Base-by-base conservation (phyloP, 1,284 basidiomycete genomes). In the Baeospora myosura region DNA sequence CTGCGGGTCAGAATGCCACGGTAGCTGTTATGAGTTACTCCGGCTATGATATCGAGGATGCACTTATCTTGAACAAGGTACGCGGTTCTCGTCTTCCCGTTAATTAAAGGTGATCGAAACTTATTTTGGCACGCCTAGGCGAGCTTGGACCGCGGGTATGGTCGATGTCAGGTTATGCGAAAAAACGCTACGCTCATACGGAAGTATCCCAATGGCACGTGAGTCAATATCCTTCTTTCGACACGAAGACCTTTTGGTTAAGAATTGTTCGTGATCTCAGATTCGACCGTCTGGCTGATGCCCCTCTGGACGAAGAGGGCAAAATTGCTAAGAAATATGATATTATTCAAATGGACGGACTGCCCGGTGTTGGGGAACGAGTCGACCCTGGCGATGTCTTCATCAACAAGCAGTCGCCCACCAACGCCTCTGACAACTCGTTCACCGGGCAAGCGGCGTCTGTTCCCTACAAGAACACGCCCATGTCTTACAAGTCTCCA, bases 1-100 rank as follows among this genome's bases (percentile, higher is more conserved):
- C 96, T 0, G 96, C 96, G 3, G 96, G 96, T 4, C 94, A 98
- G 64, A 99, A 99, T 59, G 96, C 95, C 3, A 98, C 88, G 0
- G 90, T 99, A 30, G 97, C 95, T 2, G 93, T 99, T 50, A 98
- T 98, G 96, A 93, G 89, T 58, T 99, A 88, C 66, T 97, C 93
- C 2, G 96, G 96, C 21, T 99, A 99, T 63, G 96, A 99, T 74
- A 98, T 98, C 49, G 96, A 99, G 66, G 96, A 99, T 66, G 96
- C 96, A 1, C 71, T 99, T 43, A 96, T 99, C 56, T 69, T 97
- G 45, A 99, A 99, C 66, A 92, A 88, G 71, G 88, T 82, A 33
- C 22, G 65, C 37, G 16, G 29, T 39, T 14, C 26, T 44, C 24
- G 44, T 16, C 38, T 26, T 33, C 14, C 20, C 11, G 12, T 22